Evolutionary conservation across 2,329 filamentous ascomycete genomes (phyloP), one percentile per base, ranked within the genome.

Genomic region (Cercospora beticola): DNA sequence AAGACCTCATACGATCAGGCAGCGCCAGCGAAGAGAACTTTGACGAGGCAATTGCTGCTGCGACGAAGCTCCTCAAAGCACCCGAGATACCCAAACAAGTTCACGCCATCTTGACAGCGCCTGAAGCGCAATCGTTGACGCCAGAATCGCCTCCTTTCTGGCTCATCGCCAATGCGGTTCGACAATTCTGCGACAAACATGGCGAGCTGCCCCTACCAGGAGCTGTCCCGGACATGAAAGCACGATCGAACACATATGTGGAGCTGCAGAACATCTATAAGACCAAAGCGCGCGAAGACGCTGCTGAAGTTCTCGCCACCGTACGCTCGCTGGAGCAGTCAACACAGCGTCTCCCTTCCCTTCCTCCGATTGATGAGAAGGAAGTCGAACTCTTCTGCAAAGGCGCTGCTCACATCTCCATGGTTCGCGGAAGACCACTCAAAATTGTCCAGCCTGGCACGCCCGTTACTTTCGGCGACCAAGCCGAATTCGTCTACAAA

Each of bases 211-310:
- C 95, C 16, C 84, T 99, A 0, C 90, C 94, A 0, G 96, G 95
- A 12, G 89, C 90, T 3, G 84, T 99, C 1, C 95, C 96, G 1
- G 95, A 99, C 79, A 99, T 99, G 95, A 99, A 99, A 83, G 93
- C 95, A 2, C 88, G 94, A 77, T 97, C 94, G 3, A 88, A 86
- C 66, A 91, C 96, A 70, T 99, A 99, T 82, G 90, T 99, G 73
- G 86, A 89, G 75, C 86, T 99, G 12, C 95, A 98, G 78, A 94
- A 92, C 74, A 88, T 98, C 68, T 99, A 98, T 87, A 97, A 97
- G 81, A 81, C 84, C 23, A 97, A 97, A 80, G 93, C 95, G 54
- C 88, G 91, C 36, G 83, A 87, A 75, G 95, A 99, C 76, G 83
- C 90, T 14, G 86, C 87, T 31, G 91, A 97, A 79, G 91, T 98